A percentile compares a stretch with the other conserved stretches of the same genome.
Evolutionary conservation across 139 green algal genomes (phyloP).

Genomic region (Pseudopediastrum boryanum): DNA sequence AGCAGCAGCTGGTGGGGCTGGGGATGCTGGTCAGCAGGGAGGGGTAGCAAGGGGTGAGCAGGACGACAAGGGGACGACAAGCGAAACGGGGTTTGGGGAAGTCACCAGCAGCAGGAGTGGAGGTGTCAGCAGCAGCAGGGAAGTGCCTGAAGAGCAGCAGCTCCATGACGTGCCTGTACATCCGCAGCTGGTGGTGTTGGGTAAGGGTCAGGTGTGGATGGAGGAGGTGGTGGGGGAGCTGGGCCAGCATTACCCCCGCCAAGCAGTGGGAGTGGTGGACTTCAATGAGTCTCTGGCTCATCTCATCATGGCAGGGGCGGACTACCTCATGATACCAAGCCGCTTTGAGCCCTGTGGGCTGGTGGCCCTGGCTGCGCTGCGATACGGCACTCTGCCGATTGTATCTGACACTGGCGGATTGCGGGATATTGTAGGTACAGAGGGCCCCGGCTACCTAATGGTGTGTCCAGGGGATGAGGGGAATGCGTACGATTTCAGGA

Average conservation of each 20-base stretch:
- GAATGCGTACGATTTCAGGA: slow-evolving; percentile 24
- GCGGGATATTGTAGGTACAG: slow-evolving; percentile 59
- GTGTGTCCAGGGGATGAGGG: background rate
- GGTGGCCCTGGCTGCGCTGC: slow-evolving; percentile 71
- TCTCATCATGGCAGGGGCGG: slow-evolving; percentile 72
- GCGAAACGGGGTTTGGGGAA: too few relatives aligned
- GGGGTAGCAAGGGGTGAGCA: too few relatives aligned
- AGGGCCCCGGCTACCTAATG: background rate
- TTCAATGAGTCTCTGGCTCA: slow-evolving; percentile 80
- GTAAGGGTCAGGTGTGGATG: slow-evolving; percentile 66
- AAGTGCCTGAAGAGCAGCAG: background rate
- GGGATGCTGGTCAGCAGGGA: too few relatives aligned
- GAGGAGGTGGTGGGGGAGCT: slow-evolving; percentile 64
- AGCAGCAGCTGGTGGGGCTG: too few relatives aligned
- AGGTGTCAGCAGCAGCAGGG: background rate
- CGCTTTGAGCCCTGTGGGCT: slow-evolving; percentile 88
- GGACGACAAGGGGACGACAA: too few relatives aligned
- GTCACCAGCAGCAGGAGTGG: slow-evolving; percentile 1
- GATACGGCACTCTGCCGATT: slow-evolving; percentile 82
- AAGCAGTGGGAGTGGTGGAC: slow-evolving; percentile 55
- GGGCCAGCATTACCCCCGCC: slow-evolving; percentile 53
- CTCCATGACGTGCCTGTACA: too few relatives aligned
- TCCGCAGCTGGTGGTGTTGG: slow-evolving; percentile 56
- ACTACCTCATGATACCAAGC: slow-evolving; percentile 83
- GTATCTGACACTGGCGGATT: slow-evolving; percentile 75